Conservation (phyloP, 495 filamentous ascomycete species). For the Friedmanniomyces endolithicus region DNA sequence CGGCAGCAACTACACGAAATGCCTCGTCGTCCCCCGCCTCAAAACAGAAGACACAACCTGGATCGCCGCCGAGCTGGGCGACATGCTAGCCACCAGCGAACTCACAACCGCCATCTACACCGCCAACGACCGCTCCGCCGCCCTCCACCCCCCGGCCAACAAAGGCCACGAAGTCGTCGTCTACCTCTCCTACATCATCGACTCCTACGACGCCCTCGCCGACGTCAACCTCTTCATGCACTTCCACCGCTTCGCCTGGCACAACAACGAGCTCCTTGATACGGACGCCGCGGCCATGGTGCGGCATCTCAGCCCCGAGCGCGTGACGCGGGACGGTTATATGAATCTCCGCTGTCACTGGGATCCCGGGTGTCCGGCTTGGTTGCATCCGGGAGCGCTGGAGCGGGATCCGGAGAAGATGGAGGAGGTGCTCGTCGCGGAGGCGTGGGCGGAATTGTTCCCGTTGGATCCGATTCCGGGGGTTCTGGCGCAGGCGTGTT, state of each 20-base stretch:
- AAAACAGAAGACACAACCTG: conserved; percentile 47
- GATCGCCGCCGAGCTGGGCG: conserved; percentile 44
- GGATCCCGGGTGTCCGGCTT: conserved; percentile 41
- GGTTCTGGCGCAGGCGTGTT: conserved; percentile 42
- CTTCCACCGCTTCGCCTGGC: conserved; percentile 53
- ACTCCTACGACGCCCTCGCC: conserved; percentile 56
- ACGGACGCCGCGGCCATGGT: conserved; percentile 34
- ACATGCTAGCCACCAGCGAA: conserved; percentile 19
- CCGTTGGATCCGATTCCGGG: conserved; percentile 39
- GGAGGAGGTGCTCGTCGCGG: conserved; percentile 46
- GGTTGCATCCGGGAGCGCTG: conserved; percentile 44
- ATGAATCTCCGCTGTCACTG: conserved; percentile 42
- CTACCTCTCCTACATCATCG: conserved; percentile 60
- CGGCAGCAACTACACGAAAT: conserved; percentile 32
- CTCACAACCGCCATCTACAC: conserved; percentile 51
- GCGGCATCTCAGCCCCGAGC: conserved; percentile 31
- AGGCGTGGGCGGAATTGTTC: conserved; percentile 32
- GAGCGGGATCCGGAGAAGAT: conserved; percentile 38
- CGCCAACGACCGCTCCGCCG: conserved; percentile 48
- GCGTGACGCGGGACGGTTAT: conserved; percentile 37
- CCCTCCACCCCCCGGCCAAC: conserved; percentile 53
- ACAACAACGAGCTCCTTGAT: conserved; percentile 43
- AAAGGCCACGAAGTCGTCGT: conserved; percentile 71
- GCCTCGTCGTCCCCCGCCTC: conserved; percentile 47
- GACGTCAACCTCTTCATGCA: conserved; percentile 63